A percentile compares a stretch with the other conserved stretches of the same genome.
Conservation (phyloP, 2,329 filamentous ascomycete genomes). For the Colletotrichum spinosum region DNA sequence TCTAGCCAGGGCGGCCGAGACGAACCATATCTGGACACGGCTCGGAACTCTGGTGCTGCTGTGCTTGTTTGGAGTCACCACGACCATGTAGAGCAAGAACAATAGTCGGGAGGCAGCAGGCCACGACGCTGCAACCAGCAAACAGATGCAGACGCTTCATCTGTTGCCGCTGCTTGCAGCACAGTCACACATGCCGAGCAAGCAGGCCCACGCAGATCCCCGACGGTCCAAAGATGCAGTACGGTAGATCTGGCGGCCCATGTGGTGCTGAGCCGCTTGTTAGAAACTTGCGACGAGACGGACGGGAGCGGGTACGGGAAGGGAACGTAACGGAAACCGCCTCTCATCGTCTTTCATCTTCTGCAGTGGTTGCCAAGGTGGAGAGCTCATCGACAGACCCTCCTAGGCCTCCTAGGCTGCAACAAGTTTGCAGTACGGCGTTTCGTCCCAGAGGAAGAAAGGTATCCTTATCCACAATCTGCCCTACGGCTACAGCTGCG, state of each 20-base stretch:
- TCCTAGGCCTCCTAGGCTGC: constrained; percentile 7
- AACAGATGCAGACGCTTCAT: neutral
- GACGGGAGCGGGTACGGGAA: constrained; percentile 16
- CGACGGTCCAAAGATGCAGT: neutral
- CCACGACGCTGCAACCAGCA: constrained; percentile 13
- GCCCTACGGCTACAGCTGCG: constrained; percentile 9
- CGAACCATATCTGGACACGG: neutral
- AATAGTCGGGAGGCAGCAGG: neutral
- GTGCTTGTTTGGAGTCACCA: constrained; percentile 24
- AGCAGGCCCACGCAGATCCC: neutral
- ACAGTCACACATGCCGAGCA: neutral
- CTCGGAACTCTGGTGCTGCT: neutral
- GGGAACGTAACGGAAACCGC: neutral
- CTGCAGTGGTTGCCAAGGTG: neutral
- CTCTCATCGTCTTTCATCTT: constrained; percentile 4
- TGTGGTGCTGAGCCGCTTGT: constrained; percentile 13
- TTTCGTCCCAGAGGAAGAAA: constrained; percentile 11
- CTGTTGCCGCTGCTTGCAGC: constrained; percentile 15
- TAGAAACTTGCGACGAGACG: constrained; percentile 25
- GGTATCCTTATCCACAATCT: neutral
- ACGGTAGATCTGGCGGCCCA: constrained; percentile 11
- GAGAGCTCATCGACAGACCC: constrained; percentile 5
- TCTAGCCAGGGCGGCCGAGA: neutral
- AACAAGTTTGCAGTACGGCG: constrained; percentile 4
- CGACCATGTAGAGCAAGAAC: neutral